These are phyloP conservation scores for Porodaedalea pini DNA, from an alignment of 1,284 basidiomycete species.

Conservation along the genomic window DNA sequence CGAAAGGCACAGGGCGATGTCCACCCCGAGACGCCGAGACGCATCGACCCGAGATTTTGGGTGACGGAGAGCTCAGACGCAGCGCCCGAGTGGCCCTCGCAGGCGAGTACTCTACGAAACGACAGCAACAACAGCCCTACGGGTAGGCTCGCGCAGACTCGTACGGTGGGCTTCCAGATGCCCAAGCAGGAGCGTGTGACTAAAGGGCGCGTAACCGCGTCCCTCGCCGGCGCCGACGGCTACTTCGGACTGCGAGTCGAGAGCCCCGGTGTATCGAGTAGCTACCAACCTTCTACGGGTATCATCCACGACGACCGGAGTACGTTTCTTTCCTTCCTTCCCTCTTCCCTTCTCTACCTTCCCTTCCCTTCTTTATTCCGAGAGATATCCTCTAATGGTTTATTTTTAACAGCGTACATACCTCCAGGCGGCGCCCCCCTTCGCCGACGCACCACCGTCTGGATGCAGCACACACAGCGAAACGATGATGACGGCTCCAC, in stretches of 20 bases:
- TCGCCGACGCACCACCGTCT: background rate
- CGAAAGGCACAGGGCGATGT: too few relatives aligned
- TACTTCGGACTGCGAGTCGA: background rate
- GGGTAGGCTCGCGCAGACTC: too few relatives aligned
- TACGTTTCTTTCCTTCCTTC: background rate
- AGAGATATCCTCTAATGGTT: too few relatives aligned
- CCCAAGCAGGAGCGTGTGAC: too few relatives aligned
- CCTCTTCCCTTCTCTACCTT: background rate
- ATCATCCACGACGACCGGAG: conserved; percentile 8
- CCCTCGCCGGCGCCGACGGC: background rate
- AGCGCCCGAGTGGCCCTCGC: too few relatives aligned
- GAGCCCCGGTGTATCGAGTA: background rate
- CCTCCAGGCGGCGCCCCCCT: conserved; percentile 10
- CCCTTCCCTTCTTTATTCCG: background rate
- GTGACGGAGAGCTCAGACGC: too few relatives aligned
- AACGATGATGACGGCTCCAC: background rate
- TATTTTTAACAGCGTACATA: conserved; percentile 6
- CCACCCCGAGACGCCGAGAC: too few relatives aligned
- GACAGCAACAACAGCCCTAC: too few relatives aligned
- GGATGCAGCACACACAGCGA: background rate
- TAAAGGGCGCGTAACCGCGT: background rate
- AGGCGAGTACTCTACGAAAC: too few relatives aligned
- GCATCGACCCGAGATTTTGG: too few relatives aligned
- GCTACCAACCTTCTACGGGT: background rate
- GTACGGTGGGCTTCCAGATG: too few relatives aligned